Conservation (phyloP, 2,329 filamentous ascomycete species). For the Colletotrichum nymphaeae region DNA sequence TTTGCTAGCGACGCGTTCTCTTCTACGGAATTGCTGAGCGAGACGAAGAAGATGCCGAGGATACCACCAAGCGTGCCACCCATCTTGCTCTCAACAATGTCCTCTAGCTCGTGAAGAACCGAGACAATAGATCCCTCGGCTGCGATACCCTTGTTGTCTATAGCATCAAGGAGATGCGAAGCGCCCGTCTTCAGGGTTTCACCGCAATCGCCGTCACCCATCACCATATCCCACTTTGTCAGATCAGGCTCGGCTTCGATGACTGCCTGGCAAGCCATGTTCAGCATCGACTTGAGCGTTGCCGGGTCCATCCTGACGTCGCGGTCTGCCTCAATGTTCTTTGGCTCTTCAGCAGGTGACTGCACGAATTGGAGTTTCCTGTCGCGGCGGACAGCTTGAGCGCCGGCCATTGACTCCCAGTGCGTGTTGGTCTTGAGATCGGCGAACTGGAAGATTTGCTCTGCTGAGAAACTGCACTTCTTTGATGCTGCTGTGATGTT, state of each 20-base stretch:
- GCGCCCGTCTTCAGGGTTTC: slow-evolving; percentile 69
- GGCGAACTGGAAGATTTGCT: slow-evolving; percentile 71
- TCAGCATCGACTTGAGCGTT: slow-evolving; percentile 66
- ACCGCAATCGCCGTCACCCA: slow-evolving; percentile 76
- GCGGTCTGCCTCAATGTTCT: slow-evolving; percentile 49
- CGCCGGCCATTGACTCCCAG: slow-evolving; percentile 64
- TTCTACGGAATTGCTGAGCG: slow-evolving; percentile 41
- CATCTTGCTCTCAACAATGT: slow-evolving; percentile 68
- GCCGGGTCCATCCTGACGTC: slow-evolving; percentile 63
- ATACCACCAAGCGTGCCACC: slow-evolving; percentile 64
- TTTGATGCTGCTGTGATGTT: slow-evolving; percentile 64
- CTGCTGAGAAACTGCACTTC: slow-evolving; percentile 57
- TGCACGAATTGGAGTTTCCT: slow-evolving; percentile 57
- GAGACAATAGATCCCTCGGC: slow-evolving; percentile 56
- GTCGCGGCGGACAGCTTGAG: slow-evolving; percentile 50
- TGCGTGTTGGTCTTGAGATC: slow-evolving; percentile 70
- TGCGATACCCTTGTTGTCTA: slow-evolving; percentile 52
- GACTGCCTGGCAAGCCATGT: slow-evolving; percentile 62
- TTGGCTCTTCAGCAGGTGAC: slow-evolving; percentile 47
- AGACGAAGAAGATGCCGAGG: slow-evolving; percentile 65
- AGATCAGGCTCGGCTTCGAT: slow-evolving; percentile 71
- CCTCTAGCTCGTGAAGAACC: slow-evolving; percentile 61
- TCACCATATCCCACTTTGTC: slow-evolving; percentile 71
- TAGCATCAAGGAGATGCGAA: slow-evolving; percentile 57
- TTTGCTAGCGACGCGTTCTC: slow-evolving; percentile 40